Base-by-base conservation (phyloP, 1,284 basidiomycete genomes). In the Chalciporus sp. region DNA sequence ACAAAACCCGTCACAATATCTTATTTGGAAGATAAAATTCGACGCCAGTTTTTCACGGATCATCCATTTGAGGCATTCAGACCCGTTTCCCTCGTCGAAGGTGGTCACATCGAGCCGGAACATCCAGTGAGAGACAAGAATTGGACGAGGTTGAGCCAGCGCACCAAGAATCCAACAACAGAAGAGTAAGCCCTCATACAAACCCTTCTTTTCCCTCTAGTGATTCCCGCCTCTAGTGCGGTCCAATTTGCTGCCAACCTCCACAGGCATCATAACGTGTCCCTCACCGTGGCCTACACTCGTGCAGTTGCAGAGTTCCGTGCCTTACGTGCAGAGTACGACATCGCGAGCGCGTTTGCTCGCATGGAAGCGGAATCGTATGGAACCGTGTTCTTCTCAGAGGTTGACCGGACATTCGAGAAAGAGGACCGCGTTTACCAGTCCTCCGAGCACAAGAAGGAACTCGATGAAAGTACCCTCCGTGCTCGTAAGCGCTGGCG, bases 11-110 rank as follows among this genome's bases (percentile, higher is more conserved):
- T 82, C 53, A 80, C 84, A 10, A 83, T 98, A 55, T 78, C 82
- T 47, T 98, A 96, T 71, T 63, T 90, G 28, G 93, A 95, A 69
- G 96, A 99, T 73, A 79, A 83, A 55, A 78, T 98, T 50, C 85
- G 96, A 43, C 79, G 85, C 51, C 92, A 94, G 71, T 99, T 99
- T 80, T 98, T 95, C 77, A 79, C 81, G 50, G 96, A 99, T 74
- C 95, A 98, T 69, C 95, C 96, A 2, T 98, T 98, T 70, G 95
- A 99, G 74, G 89, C 93, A 1, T 90, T 95, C 71, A 81, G 95
- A 40, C 87, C 94, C 2, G 78, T 81, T 14, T 87, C 83, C 11
- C 72, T 99, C 47, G 84, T 92, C 1, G 96, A 99, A 74, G 78
- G 77, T 42, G 80, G 74, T 33, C 71, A 73, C 14, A 76, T 90